Conservation (phyloP, 805 yeast species). For the Candida argentea region DNA sequence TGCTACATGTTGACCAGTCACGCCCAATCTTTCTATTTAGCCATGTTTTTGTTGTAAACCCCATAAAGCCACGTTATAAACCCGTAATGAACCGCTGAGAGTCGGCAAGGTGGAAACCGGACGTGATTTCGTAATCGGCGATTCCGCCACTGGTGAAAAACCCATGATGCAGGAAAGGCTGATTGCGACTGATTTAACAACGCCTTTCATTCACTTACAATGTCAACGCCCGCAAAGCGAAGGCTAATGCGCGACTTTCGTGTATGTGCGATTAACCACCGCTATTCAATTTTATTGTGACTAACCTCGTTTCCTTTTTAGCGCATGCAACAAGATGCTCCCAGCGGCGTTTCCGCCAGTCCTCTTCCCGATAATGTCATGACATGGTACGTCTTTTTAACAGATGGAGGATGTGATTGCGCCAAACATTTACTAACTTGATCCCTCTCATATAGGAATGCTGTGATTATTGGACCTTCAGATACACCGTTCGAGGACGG, state of each 20-base stretch:
- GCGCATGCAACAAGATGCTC: constrained; percentile 97
- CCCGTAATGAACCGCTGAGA: no score
- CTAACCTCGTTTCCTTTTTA: no score
- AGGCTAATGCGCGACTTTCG: constrained; percentile 97
- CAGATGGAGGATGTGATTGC: background rate
- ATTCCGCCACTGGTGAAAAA: no score
- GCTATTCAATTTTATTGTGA: constrained; percentile 8
- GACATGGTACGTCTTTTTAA: constrained; percentile 45
- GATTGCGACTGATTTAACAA: background rate
- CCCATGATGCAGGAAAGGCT: constrained; percentile 4
- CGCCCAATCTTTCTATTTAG: no score
- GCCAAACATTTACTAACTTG: constrained; percentile 4
- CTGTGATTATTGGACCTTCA: constrained; percentile 94
- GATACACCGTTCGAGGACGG: constrained; percentile 99
- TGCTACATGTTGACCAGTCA: no score
- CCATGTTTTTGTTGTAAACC: no score
- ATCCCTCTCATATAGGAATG: constrained; percentile 59
- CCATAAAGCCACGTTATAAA: no score
- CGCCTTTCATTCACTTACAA: no score
- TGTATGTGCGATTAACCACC: constrained; percentile 35
- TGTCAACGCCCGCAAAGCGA: constrained; percentile 99
- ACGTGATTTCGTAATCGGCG: no score
- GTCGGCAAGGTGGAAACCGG: no score
- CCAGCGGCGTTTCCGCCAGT: constrained; percentile 95
- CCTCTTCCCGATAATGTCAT: constrained; percentile 95